These are phyloP conservation scores for Salvia splendens DNA, from an alignment of 257 asterid genomes.

Conservation along the genomic window DNA sequence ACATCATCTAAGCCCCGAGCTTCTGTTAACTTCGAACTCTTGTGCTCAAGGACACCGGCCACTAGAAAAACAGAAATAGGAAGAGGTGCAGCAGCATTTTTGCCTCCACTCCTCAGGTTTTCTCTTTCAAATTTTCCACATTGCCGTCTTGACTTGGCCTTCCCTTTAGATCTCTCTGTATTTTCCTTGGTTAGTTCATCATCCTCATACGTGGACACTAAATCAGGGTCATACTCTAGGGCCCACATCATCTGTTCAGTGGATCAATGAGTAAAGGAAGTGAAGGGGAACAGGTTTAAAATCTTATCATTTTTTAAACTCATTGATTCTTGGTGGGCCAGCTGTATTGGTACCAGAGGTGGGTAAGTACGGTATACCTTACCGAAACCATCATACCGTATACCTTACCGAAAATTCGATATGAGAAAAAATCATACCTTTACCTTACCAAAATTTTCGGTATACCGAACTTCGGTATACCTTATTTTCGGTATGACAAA, in stretches of 20 bases:
- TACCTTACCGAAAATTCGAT: too few relatives aligned
- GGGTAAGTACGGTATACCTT: too few relatives aligned
- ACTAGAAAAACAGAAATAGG: slow-evolving; percentile 92
- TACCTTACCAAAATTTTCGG: too few relatives aligned
- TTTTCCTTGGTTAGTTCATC: slow-evolving; percentile 47
- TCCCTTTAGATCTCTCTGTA: slow-evolving; percentile 59
- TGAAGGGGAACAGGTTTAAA: slow-evolving; percentile 1
- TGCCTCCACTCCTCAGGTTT: slow-evolving; percentile 55
- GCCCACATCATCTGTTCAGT: slow-evolving; percentile 97
- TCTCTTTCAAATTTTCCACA: slow-evolving; percentile 89
- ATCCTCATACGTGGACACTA: slow-evolving; percentile 65
- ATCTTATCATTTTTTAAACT: not conserved
- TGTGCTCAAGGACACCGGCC: slow-evolving; percentile 84
- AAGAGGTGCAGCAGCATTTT: slow-evolving; percentile 53
- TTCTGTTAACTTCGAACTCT: slow-evolving; percentile 76
- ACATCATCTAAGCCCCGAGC: slow-evolving; percentile 95
- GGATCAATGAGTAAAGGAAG: slow-evolving; percentile 26
- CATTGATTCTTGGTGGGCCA: too few relatives aligned
- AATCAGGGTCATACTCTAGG: slow-evolving; percentile 79
- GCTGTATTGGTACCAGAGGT: too few relatives aligned
- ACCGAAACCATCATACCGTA: too few relatives aligned
- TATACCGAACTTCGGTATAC: too few relatives aligned
- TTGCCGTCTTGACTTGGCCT: slow-evolving; percentile 60
- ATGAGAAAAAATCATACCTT: too few relatives aligned
- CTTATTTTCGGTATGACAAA: too few relatives aligned